Evolutionary conservation across 2,329 filamentous ascomycete species (phyloP).

Genomic region (Exophiala dermatitidis): DNA sequence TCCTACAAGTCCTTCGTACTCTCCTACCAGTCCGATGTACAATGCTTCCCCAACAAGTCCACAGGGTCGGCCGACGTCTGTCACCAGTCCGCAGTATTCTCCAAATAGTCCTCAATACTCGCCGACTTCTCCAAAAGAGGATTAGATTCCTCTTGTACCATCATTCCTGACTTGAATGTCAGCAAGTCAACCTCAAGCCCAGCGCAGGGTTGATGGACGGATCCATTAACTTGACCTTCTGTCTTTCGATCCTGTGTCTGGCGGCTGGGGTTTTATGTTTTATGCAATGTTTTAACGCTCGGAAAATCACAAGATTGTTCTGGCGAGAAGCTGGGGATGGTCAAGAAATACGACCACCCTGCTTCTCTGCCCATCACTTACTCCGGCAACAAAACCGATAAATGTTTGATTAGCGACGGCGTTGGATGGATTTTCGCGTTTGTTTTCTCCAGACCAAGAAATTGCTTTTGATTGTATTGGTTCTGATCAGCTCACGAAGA

Average conservation of each 20-base stretch:
- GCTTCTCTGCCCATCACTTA: conserved; percentile 4
- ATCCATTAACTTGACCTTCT: conserved; percentile 30
- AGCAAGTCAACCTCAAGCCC: conserved; percentile 2
- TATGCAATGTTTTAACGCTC: conserved; percentile 14
- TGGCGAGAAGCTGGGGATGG: conserved; percentile 4
- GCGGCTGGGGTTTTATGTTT: conserved; percentile 8
- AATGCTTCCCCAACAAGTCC: conserved; percentile 33
- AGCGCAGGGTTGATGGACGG: conserved; percentile 13
- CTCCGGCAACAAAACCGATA: conserved; percentile 13
- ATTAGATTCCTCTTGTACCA: conserved; percentile 23
- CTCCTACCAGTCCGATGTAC: conserved; percentile 48
- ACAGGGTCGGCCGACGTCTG: conserved; percentile 39
- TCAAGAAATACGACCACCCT: background rate
- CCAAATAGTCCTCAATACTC: conserved; percentile 45
- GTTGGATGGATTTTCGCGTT: conserved; percentile 21
- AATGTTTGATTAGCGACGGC: conserved; percentile 25
- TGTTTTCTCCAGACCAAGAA: conserved; percentile 10
- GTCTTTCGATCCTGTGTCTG: conserved; percentile 9
- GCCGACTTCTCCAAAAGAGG: conserved; percentile 29
- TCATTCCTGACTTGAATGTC: conserved; percentile 15
- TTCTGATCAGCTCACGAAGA: background rate
- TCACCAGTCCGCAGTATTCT: conserved; percentile 46
- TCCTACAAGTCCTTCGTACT: conserved; percentile 46
- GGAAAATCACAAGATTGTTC: conserved; percentile 14
- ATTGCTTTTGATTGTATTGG: conserved; percentile 5